phyloP scores from a whole-genome alignment of 208 protist genomes.

The Borovskyia barvae region DNA sequence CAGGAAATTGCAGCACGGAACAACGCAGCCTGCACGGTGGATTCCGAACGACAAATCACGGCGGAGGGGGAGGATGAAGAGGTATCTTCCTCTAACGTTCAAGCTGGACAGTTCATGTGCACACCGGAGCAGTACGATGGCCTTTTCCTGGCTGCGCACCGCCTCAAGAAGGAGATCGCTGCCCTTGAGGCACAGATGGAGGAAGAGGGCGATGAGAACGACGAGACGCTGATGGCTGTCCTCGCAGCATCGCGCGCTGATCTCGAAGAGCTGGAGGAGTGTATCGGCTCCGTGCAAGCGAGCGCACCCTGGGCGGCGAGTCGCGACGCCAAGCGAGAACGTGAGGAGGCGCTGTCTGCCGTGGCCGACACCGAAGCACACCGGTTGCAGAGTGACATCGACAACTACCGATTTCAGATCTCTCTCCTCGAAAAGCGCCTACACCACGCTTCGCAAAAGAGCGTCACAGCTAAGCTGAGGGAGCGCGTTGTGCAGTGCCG shows the following conservation, averaged over 20 bases:
- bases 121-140: slow-evolving; percentile 91
- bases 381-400: slow-evolving; percentile 66
- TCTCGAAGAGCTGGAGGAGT: slow-evolving; percentile 88
- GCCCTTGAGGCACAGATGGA: slow-evolving; percentile 88
- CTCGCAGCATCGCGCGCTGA: slow-evolving; percentile 83
- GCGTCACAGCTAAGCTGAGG: slow-evolving; percentile 73
- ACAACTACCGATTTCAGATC: slow-evolving; percentile 75
- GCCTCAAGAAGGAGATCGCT: slow-evolving; percentile 80
- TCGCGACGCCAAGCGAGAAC: slow-evolving; percentile 52
- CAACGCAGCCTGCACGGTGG: background rate
- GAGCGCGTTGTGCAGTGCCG: slow-evolving; percentile 70
- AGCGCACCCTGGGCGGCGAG: slow-evolving; percentile 67
- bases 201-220: slow-evolving; percentile 78
- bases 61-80: slow-evolving; percentile 2
- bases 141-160: slow-evolving; percentile 69
- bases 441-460: slow-evolving; percentile 62
- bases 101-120: slow-evolving; percentile 59
- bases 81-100: background rate
- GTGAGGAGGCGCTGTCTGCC: slow-evolving; percentile 30
- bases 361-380: slow-evolving; percentile 29
- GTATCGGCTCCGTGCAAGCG: slow-evolving; percentile 70
- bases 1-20: background rate
- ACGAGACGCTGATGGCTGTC: slow-evolving; percentile 93
- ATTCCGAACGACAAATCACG: background rate
- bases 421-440: slow-evolving; percentile 82